These are phyloP conservation scores for Carpinus fangiana DNA, from an alignment of 306 rosid genomes.

Conservation along the genomic window DNA sequence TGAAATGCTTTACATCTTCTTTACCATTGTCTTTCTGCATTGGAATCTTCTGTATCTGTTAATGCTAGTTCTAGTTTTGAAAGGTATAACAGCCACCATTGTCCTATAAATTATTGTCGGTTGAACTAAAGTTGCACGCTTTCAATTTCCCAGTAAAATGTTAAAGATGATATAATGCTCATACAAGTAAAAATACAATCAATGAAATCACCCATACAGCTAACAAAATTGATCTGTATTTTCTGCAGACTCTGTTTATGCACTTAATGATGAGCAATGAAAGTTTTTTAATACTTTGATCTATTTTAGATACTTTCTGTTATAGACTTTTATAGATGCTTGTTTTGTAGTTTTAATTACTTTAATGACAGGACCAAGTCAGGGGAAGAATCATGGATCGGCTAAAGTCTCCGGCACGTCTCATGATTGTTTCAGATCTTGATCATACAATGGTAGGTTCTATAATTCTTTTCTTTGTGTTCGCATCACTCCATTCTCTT, in stretches of 20 bases:
- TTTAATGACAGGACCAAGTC: conserved; percentile 33
- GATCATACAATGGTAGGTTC: conserved; percentile 90
- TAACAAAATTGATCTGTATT: neutral
- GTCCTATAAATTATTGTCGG: neutral
- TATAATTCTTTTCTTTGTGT: neutral
- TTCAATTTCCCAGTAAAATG: neutral
- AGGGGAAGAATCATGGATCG: conserved; percentile 59
- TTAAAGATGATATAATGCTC: neutral
- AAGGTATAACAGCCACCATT: neutral
- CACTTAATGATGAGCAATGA: neutral
- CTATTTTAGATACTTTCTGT: neutral
- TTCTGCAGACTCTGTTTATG: neutral
- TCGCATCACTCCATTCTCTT: conserved; percentile 1
- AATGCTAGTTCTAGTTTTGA: neutral
- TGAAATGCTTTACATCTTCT: too few species aligned
- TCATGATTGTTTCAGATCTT: conserved; percentile 98
- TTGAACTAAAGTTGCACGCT: neutral
- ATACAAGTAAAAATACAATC: neutral
- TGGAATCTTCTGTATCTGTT: neutral
- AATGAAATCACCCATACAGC: neutral
- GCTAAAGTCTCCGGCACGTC: conserved; percentile 57
- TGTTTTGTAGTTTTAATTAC: neutral
- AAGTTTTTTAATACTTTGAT: neutral
- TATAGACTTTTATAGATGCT: neutral
- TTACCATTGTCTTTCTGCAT: neutral